Percentiles rank a stretch among this genome's conserved stretches.
Conservation (phyloP, 768 basidiomycete species). For the Lactifluus piperatus region DNA sequence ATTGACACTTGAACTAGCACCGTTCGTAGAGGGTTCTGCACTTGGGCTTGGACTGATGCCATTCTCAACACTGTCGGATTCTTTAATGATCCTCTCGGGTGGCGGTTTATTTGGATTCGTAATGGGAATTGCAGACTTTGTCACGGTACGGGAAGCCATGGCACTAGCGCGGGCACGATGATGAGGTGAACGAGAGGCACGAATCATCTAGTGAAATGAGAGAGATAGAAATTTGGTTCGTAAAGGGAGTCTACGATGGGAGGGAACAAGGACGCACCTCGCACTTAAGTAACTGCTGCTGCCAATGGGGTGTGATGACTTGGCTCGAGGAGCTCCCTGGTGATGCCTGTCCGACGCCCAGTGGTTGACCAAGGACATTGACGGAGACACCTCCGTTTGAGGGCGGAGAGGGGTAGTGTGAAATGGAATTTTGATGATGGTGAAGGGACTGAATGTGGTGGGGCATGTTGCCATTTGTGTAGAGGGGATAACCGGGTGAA, state of each 20-base stretch:
- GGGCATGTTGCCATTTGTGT: slow-evolving; percentile 58
- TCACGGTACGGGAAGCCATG: slow-evolving; percentile 79
- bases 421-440: slow-evolving; percentile 72
- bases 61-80: slow-evolving; percentile 20
- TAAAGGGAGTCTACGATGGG: slow-evolving; percentile 15
- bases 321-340: slow-evolving; percentile 35
- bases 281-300: slow-evolving; percentile 86
- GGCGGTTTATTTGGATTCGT: slow-evolving; percentile 76
- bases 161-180: slow-evolving; percentile 94
- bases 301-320: slow-evolving; percentile 80
- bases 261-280: slow-evolving; percentile 53
- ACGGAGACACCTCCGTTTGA: slow-evolving; percentile 27
- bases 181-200: slow-evolving; percentile 81
- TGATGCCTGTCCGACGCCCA: slow-evolving; percentile 19
- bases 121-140: slow-evolving; percentile 85
- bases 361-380: slow-evolving; percentile 19
- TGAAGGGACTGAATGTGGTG: slow-evolving; percentile 41
- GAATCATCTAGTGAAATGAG: slow-evolving; percentile 50
- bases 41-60: slow-evolving; percentile 19
- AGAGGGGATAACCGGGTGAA: slow-evolving; percentile 69
- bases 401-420: slow-evolving; percentile 75
- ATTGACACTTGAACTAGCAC: slow-evolving; percentile 33
- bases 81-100: slow-evolving; percentile 29
- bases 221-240: background rate
- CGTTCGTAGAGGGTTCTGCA: slow-evolving; percentile 31